Evolutionary conservation across 352 stramenopile genomes (phyloP), one percentile per base, ranked within the genome.

Genomic region (Hyaloperonospora arabidopsidis): DNA sequence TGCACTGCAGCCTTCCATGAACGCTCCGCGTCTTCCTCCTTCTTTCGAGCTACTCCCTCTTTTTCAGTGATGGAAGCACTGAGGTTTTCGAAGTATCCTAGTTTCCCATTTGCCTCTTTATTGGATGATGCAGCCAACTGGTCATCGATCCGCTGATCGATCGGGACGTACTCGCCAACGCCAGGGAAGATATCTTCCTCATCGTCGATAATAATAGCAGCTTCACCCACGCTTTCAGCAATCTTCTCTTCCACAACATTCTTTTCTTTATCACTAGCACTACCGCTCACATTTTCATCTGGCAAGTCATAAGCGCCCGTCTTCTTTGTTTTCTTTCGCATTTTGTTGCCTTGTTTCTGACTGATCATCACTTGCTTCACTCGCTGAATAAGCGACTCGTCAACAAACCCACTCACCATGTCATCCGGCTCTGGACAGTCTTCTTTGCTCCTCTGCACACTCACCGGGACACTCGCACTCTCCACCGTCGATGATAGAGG

Each of bases 101-200:
- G 29, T 7, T 63, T 59, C 45, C 67, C 70, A 13, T 64, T 46
- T 1, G 36, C 25, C 7, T 59, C 45, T 13, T 65, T 61, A 23
- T 64, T 63, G 0, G 34, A 29, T 13, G 17, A 28, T 1, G 54
- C 50, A n/a, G 44, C 6, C 1, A 52, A 48, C 6, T 59, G 21
- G 17, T 66, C 58, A 17, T 72, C 63, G 6, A 38, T 36, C 7
- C 77, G 75, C 32, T 73, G 61, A n/a, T 86, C 70, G 1, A 86
- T 68, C 0, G 81, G 81, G 3, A 91, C 64, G 49, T 89, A 89
- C 17, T 87, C 76, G 1, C 76, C 76, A 12, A 75, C 76, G 19
- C 89, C 74, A 1, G 74, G 70, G 41, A 91, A 91, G 11, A 91
- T 91, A 57, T 89, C 77, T 54, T 87, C 76, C 5, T 84, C 67